These are phyloP conservation scores for Hypsizygus ulmarius DNA, from an alignment of 1,284 basidiomycete genomes.

Conservation along the genomic window DNA sequence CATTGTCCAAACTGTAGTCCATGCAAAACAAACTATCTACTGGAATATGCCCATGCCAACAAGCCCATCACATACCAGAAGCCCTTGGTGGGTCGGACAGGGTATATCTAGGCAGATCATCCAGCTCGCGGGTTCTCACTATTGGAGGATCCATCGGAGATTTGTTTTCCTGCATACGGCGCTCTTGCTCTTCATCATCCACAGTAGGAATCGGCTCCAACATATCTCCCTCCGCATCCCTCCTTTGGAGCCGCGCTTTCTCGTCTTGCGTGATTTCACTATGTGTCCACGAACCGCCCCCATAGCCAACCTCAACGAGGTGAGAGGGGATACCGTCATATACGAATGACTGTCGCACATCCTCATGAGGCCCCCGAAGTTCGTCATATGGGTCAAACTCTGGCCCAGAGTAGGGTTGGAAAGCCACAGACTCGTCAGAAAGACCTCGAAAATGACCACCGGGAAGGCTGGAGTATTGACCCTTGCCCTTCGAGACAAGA, in stretches of 20 bases:
- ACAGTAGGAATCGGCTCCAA: not conserved
- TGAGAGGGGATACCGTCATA: constrained; percentile 4
- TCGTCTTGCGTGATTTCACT: constrained; percentile 29
- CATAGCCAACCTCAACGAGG: constrained; percentile 28
- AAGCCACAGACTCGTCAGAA: not conserved
- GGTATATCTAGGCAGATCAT: constrained; percentile 16
- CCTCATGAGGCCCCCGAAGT: constrained; percentile 1
- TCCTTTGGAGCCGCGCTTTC: constrained; percentile 23
- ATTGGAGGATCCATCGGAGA: constrained; percentile 3
- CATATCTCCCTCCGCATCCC: constrained; percentile 13
- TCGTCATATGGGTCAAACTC: constrained; percentile 23
- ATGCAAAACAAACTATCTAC: too few relatives aligned
- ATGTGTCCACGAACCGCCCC: constrained; percentile 32
- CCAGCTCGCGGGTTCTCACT: not conserved
- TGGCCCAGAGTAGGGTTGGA: constrained; percentile 2
- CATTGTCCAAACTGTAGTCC: not conserved
- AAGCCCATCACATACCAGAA: not conserved
- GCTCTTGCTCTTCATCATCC: not conserved
- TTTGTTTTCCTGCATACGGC: constrained; percentile 13
- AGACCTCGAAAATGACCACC: constrained; percentile 2
- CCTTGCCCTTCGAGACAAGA: constrained; percentile 19
- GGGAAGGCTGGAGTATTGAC: constrained; percentile 14
- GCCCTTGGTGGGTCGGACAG: constrained; percentile 9
- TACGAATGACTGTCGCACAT: constrained; percentile 3
- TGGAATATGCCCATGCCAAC: too few relatives aligned